These are phyloP conservation scores for Suillus americanus DNA, from an alignment of 768 basidiomycete species.

Conservation along the genomic window DNA sequence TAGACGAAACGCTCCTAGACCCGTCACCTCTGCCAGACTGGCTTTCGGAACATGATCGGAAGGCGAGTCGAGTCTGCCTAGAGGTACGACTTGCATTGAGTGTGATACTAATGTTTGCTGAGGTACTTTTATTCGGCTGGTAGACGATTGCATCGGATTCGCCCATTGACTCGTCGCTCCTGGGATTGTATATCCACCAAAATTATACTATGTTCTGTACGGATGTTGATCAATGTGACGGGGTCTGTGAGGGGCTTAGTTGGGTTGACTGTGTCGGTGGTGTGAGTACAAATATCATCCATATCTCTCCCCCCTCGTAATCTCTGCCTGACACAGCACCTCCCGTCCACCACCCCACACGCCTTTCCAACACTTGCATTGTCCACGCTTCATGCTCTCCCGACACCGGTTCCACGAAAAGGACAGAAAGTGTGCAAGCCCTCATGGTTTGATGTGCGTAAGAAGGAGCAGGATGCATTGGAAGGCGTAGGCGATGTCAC, in stretches of 20 bases:
- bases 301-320: neutral
- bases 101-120: neutral
- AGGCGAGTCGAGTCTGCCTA: conserved; percentile 71
- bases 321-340: conserved; percentile 45
- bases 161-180: conserved; percentile 88
- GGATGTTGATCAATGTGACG: conserved; percentile 71
- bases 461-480: conserved; percentile 57
- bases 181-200: conserved; percentile 90
- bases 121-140: neutral
- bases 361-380: conserved; percentile 82
- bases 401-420: conserved; percentile 76
- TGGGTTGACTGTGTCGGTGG: conserved; percentile 68
- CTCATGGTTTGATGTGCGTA: conserved; percentile 70
- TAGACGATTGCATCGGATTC: conserved; percentile 79
- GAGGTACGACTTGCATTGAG: conserved; percentile 48
- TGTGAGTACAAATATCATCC: conserved; percentile 35
- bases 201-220: conserved; percentile 87
- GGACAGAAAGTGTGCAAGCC: conserved; percentile 88
- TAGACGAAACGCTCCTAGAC: conserved; percentile 56
- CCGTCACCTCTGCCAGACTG: conserved; percentile 58
- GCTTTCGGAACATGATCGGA: conserved; percentile 58
- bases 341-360: conserved; percentile 67
- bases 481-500: conserved; percentile 54
- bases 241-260: conserved; percentile 73
- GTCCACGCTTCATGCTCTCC: conserved; percentile 85